Evolutionary conservation across 345 rosid species (phyloP), one percentile per base, ranked within the genome.

Genomic region (Gossypium herbaceum): DNA sequence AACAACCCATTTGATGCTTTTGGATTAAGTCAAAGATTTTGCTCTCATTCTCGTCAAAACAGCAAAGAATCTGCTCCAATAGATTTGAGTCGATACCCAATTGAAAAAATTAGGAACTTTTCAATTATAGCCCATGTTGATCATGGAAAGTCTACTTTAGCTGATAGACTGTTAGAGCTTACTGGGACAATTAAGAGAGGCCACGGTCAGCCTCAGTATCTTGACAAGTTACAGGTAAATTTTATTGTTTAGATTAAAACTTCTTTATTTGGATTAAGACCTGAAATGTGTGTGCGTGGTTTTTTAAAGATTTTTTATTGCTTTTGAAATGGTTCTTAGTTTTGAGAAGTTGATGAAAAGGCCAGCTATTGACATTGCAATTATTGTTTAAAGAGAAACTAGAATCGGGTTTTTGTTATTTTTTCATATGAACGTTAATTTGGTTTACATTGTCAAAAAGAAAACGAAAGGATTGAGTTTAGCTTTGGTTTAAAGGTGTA

Each of bases 151-250:
- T 94, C 98, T 12, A 94, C 98, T 27, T 83, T 92, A 45, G 98
- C 98, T 44, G 98, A 94, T 80, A 84, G 98, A 72, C 92, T 94
- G n/a, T 81, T 94, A 91, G 98, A 94, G 88, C 98, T 94, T 81
- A 94, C 97, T 51, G 98, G 94, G 8, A 91, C 98, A 39, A 94
- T 92, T 79, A 90, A 83, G 84, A 88, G 83, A 81, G 98, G 98
- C 44, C 98, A 81, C 75, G 98, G 98, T 2, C 98, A 94, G 83
- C 98, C 98, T 68, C 98, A 94, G 86, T 92, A 92, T 81, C 98
- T 94, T 52, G 98, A 94, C 79, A 94, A 91, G 77, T 82, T 94
- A 81, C 97, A 92, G 94, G 97, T 91, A 57, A 16, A 11, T 43
- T 72, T 39, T 43, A 7, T 58, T 72, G 50, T 43, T 12, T 56